Evolutionary conservation across 495 filamentous ascomycete genomes (phyloP).

Genomic region (Sordaria brevicollis): DNA sequence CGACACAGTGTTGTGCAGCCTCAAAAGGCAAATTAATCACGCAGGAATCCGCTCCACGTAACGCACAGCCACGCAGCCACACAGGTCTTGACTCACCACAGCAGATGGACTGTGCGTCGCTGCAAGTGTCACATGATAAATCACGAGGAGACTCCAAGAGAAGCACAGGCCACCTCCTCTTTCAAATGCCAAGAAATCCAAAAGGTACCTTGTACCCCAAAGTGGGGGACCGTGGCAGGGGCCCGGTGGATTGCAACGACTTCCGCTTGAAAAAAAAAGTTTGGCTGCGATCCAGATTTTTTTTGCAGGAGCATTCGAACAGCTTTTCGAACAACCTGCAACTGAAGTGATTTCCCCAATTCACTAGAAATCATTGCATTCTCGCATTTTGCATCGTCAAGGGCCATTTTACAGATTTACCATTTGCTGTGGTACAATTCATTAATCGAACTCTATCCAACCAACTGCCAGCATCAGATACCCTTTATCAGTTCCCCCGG

Average conservation of each 20-base stretch:
- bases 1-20: background rate
- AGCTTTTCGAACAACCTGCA: background rate
- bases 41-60: background rate
- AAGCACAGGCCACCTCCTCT: background rate
- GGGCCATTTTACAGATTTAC: background rate
- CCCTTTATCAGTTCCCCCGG: background rate
- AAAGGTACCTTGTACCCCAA: background rate
- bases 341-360: background rate
- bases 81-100: background rate
- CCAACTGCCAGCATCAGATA: background rate
- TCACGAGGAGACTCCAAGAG: background rate
- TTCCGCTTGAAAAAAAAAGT: conserved; percentile 6
- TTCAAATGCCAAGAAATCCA: background rate
- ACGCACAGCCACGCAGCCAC: background rate
- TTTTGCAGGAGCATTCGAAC: conserved; percentile 9
- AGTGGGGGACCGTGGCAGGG: background rate
- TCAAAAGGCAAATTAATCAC: background rate
- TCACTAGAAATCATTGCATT: background rate
- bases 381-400: background rate
- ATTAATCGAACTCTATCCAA: background rate
- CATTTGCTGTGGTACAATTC: background rate
- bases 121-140: background rate
- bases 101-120: background rate
- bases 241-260: background rate
- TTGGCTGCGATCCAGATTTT: conserved; percentile 8